Conservation (phyloP, 164 flowering plant species). For the Malania oleifera region DNA sequence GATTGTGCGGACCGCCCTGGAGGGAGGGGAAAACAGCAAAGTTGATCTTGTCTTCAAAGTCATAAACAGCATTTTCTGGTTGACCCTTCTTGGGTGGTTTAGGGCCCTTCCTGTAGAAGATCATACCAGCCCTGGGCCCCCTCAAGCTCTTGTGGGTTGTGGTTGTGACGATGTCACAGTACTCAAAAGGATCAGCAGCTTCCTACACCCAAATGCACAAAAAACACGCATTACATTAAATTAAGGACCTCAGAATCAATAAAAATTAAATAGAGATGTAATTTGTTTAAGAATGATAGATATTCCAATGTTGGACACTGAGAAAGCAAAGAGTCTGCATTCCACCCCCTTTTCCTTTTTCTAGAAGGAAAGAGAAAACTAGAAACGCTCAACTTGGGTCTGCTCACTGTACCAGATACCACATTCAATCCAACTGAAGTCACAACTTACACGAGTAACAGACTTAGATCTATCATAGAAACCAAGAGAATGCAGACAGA, state of each 20-base stretch:
- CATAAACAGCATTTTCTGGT: constrained; percentile 91
- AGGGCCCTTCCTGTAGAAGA: constrained; percentile 97
- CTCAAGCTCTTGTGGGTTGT: constrained; percentile 99
- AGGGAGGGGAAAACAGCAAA: constrained; percentile 98
- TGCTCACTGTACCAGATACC: constrained; percentile 9
- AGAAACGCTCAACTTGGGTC: no score
- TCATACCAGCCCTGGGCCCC: constrained; percentile 99
- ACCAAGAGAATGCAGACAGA: no score
- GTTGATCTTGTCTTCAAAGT: constrained; percentile 93
- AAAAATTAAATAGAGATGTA: no score
- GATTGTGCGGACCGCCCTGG: constrained; percentile 99
- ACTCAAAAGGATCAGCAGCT: constrained; percentile 94
- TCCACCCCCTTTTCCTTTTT: no score
- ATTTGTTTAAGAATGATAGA: no score
- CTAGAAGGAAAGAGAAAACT: constrained; percentile 1
- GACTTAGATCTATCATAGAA: no score
- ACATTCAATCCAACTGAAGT: neutral
- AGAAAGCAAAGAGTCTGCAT: no score
- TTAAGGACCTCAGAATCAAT: no score
- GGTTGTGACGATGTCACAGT: constrained; percentile 94
- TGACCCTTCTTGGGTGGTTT: constrained; percentile 99
- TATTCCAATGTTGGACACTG: no score
- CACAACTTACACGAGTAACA: no score
- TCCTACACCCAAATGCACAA: constrained; percentile 45
- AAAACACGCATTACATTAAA: neutral